These are phyloP conservation scores for Thymus mandschuricus DNA, from an alignment of 257 asterid species.

Conservation along the genomic window DNA sequence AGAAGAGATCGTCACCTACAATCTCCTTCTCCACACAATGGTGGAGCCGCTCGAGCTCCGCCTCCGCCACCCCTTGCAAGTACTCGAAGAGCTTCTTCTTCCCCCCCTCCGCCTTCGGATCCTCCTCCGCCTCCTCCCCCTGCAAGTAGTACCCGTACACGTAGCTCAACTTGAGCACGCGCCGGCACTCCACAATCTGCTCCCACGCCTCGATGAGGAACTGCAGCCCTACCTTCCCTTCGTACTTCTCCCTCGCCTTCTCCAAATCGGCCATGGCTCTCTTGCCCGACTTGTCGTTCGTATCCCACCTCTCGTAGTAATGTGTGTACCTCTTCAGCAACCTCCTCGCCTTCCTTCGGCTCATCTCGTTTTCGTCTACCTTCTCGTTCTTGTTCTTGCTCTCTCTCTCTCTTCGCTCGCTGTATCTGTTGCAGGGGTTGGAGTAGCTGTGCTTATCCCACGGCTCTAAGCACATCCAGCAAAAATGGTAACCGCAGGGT, in stretches of 20 bases:
- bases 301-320: not conserved
- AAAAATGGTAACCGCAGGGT: not conserved
- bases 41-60: conserved; percentile 46
- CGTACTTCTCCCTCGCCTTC: not conserved
- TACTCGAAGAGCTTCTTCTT: conserved; percentile 38
- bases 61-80: conserved; percentile 54
- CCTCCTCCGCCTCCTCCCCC: no score
- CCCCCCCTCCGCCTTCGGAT: not conserved
- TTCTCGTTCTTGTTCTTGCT: not conserved
- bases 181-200: conserved; percentile 57
- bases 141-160: conserved; percentile 44
- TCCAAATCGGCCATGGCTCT: conserved; percentile 2
- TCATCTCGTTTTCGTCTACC: not conserved
- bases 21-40: conserved; percentile 42
- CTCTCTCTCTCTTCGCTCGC: not conserved
- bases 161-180: conserved; percentile 55
- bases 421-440: no score
- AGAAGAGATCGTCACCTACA: not conserved
- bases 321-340: not conserved
- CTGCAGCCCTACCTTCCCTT: not conserved
- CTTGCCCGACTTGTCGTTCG: not conserved
- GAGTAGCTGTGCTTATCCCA: not conserved
- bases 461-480: not conserved
- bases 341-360: not conserved
- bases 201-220: conserved; percentile 47